phyloP scores from a whole-genome alignment of 1,139 yeast genomes.

The Starmera stellimalicola region DNA sequence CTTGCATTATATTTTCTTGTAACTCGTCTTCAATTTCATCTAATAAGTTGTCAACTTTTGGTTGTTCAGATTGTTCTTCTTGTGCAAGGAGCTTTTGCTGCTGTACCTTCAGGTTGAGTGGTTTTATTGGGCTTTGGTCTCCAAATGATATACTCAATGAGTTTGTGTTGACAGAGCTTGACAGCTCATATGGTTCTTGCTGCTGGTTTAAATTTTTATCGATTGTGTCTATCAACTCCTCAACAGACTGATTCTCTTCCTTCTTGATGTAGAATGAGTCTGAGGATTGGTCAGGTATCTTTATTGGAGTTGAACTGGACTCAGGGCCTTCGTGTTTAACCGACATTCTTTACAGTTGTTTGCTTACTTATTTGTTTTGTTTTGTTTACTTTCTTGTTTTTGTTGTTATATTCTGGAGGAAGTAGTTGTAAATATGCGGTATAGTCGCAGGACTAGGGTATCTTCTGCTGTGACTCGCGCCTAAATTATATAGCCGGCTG shows the following conservation, averaged over 20 bases:
- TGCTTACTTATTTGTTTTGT: background rate
- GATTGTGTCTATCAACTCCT: conserved; percentile 17
- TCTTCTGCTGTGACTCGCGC: no score
- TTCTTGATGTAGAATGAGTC: conserved; percentile 1
- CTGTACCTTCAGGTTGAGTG: conserved; percentile 15
- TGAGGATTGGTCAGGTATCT: background rate
- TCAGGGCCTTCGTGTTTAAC: background rate
- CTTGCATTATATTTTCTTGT: conserved; percentile 15
- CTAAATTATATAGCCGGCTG: no score
- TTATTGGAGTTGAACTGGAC: background rate
- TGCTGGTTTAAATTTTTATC: conserved; percentile 15
- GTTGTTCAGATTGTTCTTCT: no score
- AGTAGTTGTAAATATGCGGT: no score
- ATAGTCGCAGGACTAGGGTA: no score
- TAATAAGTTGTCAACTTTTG: conserved; percentile 3
- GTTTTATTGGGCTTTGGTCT: conserved; percentile 17
- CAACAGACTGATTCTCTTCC: conserved; percentile 14
- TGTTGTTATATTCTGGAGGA: background rate
- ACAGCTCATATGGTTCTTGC: background rate
- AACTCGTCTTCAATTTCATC: conserved; percentile 1
- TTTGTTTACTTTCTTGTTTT: background rate
- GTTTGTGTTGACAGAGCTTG: conserved; percentile 1
- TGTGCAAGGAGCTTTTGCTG: no score
- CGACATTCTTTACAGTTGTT: background rate
- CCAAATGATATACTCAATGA: conserved; percentile 8